Evolutionary conservation across 495 filamentous ascomycete species (phyloP), one percentile per base, ranked within the genome.

Genomic region (Penicillium angulare): DNA sequence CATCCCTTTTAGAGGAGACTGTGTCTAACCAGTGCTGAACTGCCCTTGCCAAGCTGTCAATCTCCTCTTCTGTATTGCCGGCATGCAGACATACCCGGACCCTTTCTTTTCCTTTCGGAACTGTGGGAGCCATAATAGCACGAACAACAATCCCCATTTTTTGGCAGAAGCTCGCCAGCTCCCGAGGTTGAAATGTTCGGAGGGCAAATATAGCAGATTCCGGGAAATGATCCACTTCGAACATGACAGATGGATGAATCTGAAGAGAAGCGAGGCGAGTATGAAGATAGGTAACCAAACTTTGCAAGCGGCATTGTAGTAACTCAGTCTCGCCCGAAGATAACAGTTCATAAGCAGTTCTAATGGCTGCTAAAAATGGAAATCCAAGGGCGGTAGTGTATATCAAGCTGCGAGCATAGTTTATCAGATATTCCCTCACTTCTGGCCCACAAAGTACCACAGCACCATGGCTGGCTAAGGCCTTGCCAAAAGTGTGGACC

Each of bases 401-500:
- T 41, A 79, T 79, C 22, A 80, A 41, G 21, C 60, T 72, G 5
- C 74, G 72, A 26, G 76, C 73, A 33, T 77, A 74, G 41, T 80
- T 79, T 50, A 78, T 67, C 17, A 78, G 51, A 20, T 71, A 68
- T 3, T 72, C 63, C 39, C 68, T 57, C 1, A 67, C 73, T 22
- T 70, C 68, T 2, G 69, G 49, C 7, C 66, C 73, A 43, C 74
- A 75, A 6, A 81, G 67, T 5, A 87, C 59, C 66, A 73, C 50
- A 89, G 86, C 88, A 65, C 88, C 88, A 39, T 84, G 78, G 52
- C 84, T 85, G 13, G 79, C 84, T 51, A 92, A 63, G 2, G 86
- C 84, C 60, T 92, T 93, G 3, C 88, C 87, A 72, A 89, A 91
- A 0, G 86, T 89, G 63, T 90, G 79, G 10, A 90, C 72, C 18